Evolutionary conservation across 2,329 filamentous ascomycete genomes (phyloP).

Genomic region (Tolypocladium cylindrosporum): DNA sequence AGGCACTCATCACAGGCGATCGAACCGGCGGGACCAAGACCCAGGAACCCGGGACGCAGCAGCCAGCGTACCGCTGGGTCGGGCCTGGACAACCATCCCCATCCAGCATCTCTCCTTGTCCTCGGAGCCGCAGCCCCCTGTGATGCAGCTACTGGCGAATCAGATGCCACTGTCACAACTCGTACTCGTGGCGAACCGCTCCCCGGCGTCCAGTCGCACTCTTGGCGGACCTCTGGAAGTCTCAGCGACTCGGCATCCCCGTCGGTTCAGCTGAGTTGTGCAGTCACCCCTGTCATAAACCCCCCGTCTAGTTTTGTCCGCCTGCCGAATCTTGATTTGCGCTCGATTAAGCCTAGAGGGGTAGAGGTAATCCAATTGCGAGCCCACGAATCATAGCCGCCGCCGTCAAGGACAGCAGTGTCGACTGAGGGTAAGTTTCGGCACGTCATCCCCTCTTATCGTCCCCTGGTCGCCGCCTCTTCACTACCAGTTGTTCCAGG

Average conservation of each 20-base stretch:
- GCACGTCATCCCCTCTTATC: background rate
- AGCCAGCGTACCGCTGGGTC: background rate
- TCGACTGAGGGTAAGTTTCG: background rate
- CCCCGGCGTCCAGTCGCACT: background rate
- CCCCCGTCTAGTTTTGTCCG: background rate
- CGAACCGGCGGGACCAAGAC: background rate
- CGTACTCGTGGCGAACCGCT: background rate
- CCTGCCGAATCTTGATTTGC: conserved; percentile 6
- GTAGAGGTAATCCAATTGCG: too few relatives aligned
- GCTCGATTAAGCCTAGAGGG: background rate
- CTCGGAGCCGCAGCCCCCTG: background rate
- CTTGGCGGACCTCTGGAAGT: background rate
- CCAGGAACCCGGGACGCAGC: background rate
- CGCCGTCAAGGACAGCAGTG: background rate
- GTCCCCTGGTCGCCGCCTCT: background rate
- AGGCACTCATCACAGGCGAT: background rate
- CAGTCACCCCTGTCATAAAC: background rate
- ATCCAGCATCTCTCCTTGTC: background rate
- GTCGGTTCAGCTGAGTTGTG: conserved; percentile 1
- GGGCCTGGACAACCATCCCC: background rate
- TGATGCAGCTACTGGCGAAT: background rate
- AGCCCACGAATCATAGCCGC: background rate
- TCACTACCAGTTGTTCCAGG: background rate
- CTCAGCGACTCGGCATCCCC: background rate
- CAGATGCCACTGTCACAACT: background rate